These are phyloP conservation scores for Mucor saturninus DNA, from an alignment of 371 early-diverging fungal genomes.

Conservation along the genomic window DNA sequence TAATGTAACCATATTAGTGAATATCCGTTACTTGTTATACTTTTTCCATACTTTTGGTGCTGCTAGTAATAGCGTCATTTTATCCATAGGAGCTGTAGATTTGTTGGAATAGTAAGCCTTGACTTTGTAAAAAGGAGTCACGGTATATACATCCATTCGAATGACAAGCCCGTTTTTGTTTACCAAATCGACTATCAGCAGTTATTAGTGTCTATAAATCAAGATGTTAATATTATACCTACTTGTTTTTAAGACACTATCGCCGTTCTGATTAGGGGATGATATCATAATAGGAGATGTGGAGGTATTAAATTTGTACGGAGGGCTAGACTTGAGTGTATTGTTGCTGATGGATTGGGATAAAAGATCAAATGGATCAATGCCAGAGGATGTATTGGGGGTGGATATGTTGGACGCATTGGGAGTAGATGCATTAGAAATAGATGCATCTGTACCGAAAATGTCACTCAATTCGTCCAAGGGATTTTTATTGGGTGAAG, in stretches of 20 bases:
- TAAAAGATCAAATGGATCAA: slow-evolving; percentile 29
- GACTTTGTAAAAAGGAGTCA: slow-evolving; percentile 25
- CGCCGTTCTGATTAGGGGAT: neutral
- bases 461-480: slow-evolving; percentile 32
- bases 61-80: slow-evolving; percentile 54
- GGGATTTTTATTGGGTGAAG: slow-evolving; percentile 11
- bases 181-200: slow-evolving; percentile 48
- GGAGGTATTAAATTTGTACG: neutral
- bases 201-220: neutral
- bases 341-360: slow-evolving; percentile 3
- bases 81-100: slow-evolving; percentile 56
- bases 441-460: slow-evolving; percentile 21
- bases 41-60: slow-evolving; percentile 49
- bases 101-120: slow-evolving; percentile 57
- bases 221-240: neutral
- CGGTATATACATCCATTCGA: slow-evolving; percentile 41
- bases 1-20: neutral
- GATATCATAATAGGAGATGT: neutral
- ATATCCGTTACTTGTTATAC: neutral
- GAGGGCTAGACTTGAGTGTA: slow-evolving; percentile 2
- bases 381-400: neutral
- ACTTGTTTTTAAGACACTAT: slow-evolving; percentile 4
- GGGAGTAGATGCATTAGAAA: slow-evolving; percentile 3
- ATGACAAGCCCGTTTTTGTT: slow-evolving; percentile 70
- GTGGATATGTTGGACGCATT: too few relatives aligned